phyloP scores from a whole-genome alignment of 352 stramenopile species.

The Phytophthora palmivora region DNA sequence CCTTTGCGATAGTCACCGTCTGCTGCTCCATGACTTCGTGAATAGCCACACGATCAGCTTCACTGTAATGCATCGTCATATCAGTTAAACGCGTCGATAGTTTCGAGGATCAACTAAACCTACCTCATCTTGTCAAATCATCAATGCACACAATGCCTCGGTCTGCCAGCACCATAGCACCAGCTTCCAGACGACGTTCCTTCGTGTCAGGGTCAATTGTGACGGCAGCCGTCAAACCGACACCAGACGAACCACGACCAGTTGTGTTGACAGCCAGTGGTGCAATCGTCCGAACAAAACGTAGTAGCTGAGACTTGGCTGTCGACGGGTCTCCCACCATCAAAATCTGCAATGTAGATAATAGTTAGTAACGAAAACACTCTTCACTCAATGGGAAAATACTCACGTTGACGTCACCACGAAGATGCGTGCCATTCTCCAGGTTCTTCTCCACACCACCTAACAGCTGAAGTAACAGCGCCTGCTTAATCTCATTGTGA shows the following conservation, averaged over 20 bases:
- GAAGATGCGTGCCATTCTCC: conserved; percentile 98
- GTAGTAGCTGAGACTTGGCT: conserved; percentile 98
- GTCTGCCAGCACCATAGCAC: conserved; percentile 99
- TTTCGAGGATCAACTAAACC: neutral
- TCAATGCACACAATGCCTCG: conserved; percentile 99
- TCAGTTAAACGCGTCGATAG: conserved; percentile 9
- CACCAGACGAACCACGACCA: conserved; percentile 80
- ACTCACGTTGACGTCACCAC: conserved; percentile 98
- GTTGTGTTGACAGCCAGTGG: conserved; percentile 93
- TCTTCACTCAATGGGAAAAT: neutral
- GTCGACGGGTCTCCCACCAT: conserved; percentile 99
- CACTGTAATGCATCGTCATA: conserved; percentile 43
- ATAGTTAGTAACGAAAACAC: conserved; percentile 7
- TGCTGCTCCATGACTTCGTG: conserved; percentile 99
- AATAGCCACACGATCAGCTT: conserved; percentile 98
- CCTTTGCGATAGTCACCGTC: conserved; percentile 99
- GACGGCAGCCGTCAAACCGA: conserved; percentile 98
- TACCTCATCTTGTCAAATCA: conserved; percentile 99
- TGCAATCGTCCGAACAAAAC: conserved; percentile 96
- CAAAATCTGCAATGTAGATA: conserved; percentile 57
- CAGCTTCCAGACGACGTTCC: conserved; percentile 95
- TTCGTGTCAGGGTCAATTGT: conserved; percentile 96
- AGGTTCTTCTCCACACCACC: conserved; percentile 96
- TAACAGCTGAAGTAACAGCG: conserved; percentile 84
- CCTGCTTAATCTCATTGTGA: conserved; percentile 98